These are phyloP conservation scores for Thyridium curvatum DNA, from an alignment of 2,329 filamentous ascomycete species.

Conservation along the genomic window DNA sequence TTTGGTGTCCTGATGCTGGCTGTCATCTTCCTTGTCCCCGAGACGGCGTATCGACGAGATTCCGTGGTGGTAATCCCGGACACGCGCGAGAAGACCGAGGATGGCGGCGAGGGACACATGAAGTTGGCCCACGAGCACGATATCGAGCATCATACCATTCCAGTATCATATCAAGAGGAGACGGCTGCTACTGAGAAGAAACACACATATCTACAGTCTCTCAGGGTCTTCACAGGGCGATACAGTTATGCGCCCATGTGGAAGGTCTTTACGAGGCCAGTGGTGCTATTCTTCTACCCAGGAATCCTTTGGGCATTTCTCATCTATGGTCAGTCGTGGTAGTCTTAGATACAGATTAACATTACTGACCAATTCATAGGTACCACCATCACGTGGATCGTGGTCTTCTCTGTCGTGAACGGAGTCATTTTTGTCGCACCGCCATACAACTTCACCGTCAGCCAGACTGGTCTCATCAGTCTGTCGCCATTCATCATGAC, in stretches of 20 bases:
- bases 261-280: constrained; percentile 34
- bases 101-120: constrained; percentile 4
- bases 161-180: background rate
- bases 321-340: constrained; percentile 34
- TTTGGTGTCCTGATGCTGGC: constrained; percentile 34
- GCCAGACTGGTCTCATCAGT: constrained; percentile 42
- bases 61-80: constrained; percentile 10
- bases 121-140: constrained; percentile 13
- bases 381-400: constrained; percentile 20
- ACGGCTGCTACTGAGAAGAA: constrained; percentile 16
- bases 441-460: constrained; percentile 44
- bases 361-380: constrained; percentile 11
- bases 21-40: constrained; percentile 41
- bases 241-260: constrained; percentile 29
- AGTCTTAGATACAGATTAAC: constrained; percentile 20
- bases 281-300: constrained; percentile 43
- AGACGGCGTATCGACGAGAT: constrained; percentile 38
- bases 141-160: background rate
- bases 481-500: constrained; percentile 42
- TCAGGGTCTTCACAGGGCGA: constrained; percentile 26
- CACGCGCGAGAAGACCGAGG: constrained; percentile 1
- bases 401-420: constrained; percentile 40
- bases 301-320: constrained; percentile 44
- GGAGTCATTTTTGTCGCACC: constrained; percentile 40
- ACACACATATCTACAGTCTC: constrained; percentile 22